These are phyloP conservation scores for Fusarium foetens DNA, from an alignment of 2,329 filamentous ascomycete genomes.

Conservation along the genomic window DNA sequence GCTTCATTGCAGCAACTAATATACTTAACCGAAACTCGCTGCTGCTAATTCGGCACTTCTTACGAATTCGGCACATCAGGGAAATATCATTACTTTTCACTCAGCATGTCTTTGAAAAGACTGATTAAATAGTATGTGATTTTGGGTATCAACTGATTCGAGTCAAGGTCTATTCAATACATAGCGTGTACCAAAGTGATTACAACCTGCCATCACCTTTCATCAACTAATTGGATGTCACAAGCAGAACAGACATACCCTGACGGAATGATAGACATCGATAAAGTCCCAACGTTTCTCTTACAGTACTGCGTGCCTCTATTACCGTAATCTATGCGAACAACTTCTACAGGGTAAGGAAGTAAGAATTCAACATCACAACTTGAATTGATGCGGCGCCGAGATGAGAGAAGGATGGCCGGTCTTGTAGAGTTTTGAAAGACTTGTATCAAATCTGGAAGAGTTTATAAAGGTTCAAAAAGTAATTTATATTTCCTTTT, in stretches of 20 bases:
- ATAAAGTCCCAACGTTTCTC: constrained; percentile 15
- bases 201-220: constrained; percentile 11
- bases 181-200: constrained; percentile 13
- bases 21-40: neutral
- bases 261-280: constrained; percentile 11
- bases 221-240: constrained; percentile 6
- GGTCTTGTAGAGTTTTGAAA: neutral
- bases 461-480: neutral
- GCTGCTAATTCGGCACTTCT: neutral
- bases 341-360: neutral
- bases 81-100: neutral
- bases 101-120: neutral
- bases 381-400: constrained; percentile 2
- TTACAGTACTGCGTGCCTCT: neutral
- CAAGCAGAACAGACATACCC: constrained; percentile 7
- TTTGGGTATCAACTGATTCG: constrained; percentile 17
- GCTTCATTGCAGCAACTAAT: neutral
- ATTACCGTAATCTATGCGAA: neutral
- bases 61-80: neutral
- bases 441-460: neutral
- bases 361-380: neutral
- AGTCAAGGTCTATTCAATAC: constrained; percentile 29
- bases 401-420: neutral
- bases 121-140: neutral
- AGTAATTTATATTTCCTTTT: neutral